Base-by-base conservation (phyloP, 805 yeast species). In the Isabelozyma rhagii region DNA sequence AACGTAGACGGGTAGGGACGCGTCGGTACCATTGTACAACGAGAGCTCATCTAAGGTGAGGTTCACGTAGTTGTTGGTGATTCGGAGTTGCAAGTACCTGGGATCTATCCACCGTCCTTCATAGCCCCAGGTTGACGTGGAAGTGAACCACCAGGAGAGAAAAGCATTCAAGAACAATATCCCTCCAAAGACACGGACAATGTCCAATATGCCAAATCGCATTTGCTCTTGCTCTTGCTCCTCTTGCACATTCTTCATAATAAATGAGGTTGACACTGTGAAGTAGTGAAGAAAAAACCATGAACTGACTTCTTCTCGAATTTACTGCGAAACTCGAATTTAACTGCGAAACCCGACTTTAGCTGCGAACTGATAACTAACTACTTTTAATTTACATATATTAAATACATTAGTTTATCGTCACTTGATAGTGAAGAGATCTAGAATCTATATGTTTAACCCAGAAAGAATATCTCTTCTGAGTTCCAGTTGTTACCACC, bases 51-150 rank as follows among this genome's bases (percentile, higher is more conserved):
- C 71, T 3, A 72, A 61, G 0, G 85, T 73, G 48, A 82, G 63
- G 38, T 61, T 59, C 13, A 64, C 52, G 17, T 57, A 47, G 2
- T 45, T 46, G 10, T 55, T 52, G 11, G 55, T 18, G 8, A 62
- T 3, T 17, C 58, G 52, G 44, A 67, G 63, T 43, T 61, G 53
- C 43, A 77, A 58, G 55, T 75, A 86, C 5, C 72, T 51, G 2
- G 69, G 63, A 58, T 80, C 73, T 13, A 76, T 50, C 68, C 75
- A 75, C 54, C 72, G 72, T 0, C 87, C 85, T 3, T 73, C 62
- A 59, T 78, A 76, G 5, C 87, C 87, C 90, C 90, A 85, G 1
- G 81, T 72, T 3, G 78, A 48, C 0, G 85, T 62, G 1, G 78
- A 75, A 0, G 91, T 86, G 52, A 83, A 71, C 69, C 76, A 74